These are phyloP conservation scores for Carpinus fangiana DNA, from an alignment of 306 rosid genomes.

Conservation along the genomic window DNA sequence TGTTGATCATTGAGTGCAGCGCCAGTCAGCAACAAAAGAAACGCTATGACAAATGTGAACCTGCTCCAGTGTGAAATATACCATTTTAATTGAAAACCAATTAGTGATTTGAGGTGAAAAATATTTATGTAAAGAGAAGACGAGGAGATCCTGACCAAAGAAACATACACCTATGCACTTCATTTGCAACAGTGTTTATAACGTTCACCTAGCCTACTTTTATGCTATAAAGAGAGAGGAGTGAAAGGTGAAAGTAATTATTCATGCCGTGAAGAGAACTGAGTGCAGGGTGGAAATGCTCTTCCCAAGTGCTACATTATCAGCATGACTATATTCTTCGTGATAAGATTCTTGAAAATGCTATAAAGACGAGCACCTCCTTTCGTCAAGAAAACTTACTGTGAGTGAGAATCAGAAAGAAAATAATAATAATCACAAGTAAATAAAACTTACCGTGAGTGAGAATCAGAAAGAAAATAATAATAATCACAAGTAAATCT, in stretches of 20 bases:
- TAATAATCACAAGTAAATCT: background rate
- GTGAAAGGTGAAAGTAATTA: background rate
- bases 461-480: background rate
- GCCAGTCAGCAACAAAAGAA: constrained; percentile 54
- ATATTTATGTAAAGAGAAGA: no score
- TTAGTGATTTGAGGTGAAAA: no score
- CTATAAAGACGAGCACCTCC: background rate
- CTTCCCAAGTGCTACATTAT: background rate
- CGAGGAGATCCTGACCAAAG: no score
- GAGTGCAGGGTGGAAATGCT: background rate
- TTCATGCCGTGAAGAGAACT: no score
- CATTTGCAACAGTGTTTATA: no score
- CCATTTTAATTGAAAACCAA: background rate
- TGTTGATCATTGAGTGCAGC: constrained; percentile 65
- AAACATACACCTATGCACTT: no score
- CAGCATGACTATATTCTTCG: background rate
- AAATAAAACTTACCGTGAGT: background rate
- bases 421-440: background rate
- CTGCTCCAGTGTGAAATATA: constrained; percentile 27
- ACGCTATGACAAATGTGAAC: constrained; percentile 46
- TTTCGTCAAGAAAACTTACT: background rate
- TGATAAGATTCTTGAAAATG: background rate
- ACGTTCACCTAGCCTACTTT: background rate
- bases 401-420: background rate
- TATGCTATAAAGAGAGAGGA: background rate